phyloP scores from a whole-genome alignment of 108 stramenopile genomes.

The Stephanodiscus minutulus region DNA sequence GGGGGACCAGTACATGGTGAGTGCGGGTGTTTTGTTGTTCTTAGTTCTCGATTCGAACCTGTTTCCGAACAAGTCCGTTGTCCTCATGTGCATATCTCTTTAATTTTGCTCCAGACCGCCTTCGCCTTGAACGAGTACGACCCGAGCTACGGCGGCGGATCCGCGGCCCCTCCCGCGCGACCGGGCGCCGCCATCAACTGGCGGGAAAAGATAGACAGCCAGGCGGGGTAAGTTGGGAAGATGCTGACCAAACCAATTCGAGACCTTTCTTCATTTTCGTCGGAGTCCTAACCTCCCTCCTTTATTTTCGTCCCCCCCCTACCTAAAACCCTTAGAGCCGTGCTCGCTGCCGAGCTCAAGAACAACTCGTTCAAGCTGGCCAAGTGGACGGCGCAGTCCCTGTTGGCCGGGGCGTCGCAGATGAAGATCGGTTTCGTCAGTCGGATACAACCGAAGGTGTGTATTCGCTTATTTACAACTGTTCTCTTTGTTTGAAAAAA shows the following conservation, averaged over 20 bases:
- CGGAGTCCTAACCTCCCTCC: too few species aligned
- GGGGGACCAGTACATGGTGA: conserved; percentile 76
- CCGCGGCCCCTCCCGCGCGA: conserved; percentile 23
- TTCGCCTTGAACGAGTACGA: conserved; percentile 97
- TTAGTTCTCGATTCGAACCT: too few species aligned
- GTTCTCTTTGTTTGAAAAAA: too few species aligned
- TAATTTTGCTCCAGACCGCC: conserved; percentile 52
- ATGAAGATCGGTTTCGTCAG: conserved; percentile 99
- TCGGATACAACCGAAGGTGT: conserved; percentile 63
- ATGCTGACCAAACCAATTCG: too few species aligned
- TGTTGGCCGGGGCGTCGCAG: conserved; percentile 94
- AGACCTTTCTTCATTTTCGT: too few species aligned
- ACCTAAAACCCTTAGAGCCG: conserved; percentile 44
- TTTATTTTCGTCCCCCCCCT: too few species aligned
- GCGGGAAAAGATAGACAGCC: conserved; percentile 93
- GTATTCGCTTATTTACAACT: too few species aligned
- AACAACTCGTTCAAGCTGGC: conserved; percentile 98
- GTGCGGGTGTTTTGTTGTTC: too few species aligned
- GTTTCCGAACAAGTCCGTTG: too few species aligned
- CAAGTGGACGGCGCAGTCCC: conserved; percentile 96
- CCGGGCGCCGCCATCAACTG: conserved; percentile 51
- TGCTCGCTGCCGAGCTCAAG: conserved; percentile 96
- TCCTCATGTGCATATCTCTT: too few species aligned
- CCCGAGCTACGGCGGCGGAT: conserved; percentile 50
- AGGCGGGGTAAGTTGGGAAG: conserved; percentile 60